These are phyloP conservation scores for Botrytis fabae DNA, from an alignment of 2,329 filamentous ascomycete species.

Conservation along the genomic window DNA sequence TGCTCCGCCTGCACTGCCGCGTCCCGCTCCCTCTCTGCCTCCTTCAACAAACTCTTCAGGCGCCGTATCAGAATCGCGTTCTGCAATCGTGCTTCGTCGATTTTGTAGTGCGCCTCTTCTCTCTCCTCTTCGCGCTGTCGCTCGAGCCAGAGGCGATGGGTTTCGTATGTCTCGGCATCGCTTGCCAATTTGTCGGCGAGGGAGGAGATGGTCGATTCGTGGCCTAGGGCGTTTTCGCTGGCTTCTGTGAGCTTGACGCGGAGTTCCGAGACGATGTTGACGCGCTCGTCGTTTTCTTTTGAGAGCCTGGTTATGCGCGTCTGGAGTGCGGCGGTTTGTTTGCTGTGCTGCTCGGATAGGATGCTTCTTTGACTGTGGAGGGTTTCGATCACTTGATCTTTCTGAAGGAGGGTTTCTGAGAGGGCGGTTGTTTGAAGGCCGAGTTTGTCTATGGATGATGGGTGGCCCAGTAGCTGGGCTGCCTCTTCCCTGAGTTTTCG, in stretches of 20 bases:
- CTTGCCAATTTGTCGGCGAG: not conserved
- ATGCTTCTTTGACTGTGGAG: not conserved
- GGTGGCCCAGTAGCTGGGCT: not conserved
- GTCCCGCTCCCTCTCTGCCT: not conserved
- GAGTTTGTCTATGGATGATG: not conserved
- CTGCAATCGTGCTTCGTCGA: accelerated
- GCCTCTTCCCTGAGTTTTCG: not conserved
- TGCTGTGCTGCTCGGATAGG: not conserved
- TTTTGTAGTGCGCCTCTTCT: not conserved
- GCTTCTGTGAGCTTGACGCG: not conserved
- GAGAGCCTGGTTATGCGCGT: not conserved
- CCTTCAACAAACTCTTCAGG: not conserved
- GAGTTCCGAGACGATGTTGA: not conserved
- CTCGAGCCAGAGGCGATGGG: accelerated
- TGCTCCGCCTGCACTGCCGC: not conserved
- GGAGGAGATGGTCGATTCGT: not conserved
- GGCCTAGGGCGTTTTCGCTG: not conserved
- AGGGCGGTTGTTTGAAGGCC: not conserved
- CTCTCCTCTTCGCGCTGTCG: not conserved
- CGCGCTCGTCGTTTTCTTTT: not conserved
- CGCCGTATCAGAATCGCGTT: not conserved
- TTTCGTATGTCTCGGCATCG: not conserved
- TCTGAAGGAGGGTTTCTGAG: not conserved
- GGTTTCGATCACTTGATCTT: not conserved
- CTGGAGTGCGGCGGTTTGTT: not conserved